Evolutionary conservation across 1,284 basidiomycete genomes (phyloP).

Genomic region (Boletus smithii): DNA sequence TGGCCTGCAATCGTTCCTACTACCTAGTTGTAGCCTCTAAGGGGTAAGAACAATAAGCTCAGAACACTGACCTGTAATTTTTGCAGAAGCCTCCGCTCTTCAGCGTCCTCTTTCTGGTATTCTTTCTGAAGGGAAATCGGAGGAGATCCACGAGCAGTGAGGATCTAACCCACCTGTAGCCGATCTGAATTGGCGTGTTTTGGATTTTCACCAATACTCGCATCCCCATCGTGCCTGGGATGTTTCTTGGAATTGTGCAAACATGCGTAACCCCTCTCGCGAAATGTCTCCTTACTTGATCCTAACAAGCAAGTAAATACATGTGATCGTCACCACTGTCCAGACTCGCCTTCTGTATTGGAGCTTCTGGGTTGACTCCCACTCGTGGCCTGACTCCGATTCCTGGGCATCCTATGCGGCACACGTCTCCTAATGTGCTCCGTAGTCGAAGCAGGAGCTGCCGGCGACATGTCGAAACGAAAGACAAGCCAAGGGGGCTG

Average conservation of each 20-base stretch:
- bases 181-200: background rate
- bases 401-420: background rate
- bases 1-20: conserved; percentile 10
- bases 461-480: conserved; percentile 7
- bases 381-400: background rate
- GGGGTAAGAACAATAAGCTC: background rate
- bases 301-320: too few species aligned
- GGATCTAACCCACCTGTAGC: conserved; percentile 6
- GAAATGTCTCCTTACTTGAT: background rate
- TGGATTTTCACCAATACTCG: background rate
- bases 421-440: background rate
- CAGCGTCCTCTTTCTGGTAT: conserved; percentile 12
- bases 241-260: background rate
- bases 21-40: background rate
- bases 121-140: conserved; percentile 7
- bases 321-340: too few species aligned
- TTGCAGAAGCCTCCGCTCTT: conserved; percentile 17
- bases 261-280: background rate
- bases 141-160: background rate
- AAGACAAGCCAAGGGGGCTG: conserved; percentile 16
- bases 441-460: background rate
- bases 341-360: background rate
- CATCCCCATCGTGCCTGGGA: background rate
- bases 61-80: conserved; percentile 11
- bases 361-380: background rate